Evolutionary conservation across 805 yeast species (phyloP), one percentile per base, ranked within the genome.

Genomic region (Candida maris): DNA sequence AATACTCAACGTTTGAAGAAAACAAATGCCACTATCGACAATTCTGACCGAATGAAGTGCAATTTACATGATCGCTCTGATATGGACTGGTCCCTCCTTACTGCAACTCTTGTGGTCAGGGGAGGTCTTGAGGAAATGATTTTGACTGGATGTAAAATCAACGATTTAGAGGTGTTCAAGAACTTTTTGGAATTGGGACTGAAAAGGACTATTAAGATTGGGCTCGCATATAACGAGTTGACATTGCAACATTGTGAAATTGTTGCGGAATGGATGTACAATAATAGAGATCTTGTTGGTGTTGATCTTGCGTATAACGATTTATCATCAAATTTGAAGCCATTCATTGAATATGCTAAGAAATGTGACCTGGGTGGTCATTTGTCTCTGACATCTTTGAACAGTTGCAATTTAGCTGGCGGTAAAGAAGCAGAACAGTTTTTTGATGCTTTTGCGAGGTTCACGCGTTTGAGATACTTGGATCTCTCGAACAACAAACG

Each of bases 221-320:
- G 96, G 1, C 62, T 87, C 29, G 95, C 96, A 0, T 78, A 79
- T 46, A 81, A 83, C 44, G 81, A 81, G 17, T 61, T 89, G 13
- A 61, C 72, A 0, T 62, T 67, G 3, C 72, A 72, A n/a, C 91
- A 86, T 39, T 57, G 81, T 22, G 67, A 67, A 41, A 59, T 73
- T 16, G 41, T 85, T 17, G 68, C 75, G 5, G 60, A 73, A 31
- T 86, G 91, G 88, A 57, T 83, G 37, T 51, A 64, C 34, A 57
- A 48, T 42, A 59, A 59, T 57, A 51, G 63, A 48, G 63, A 52
- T 19, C 71, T 79, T 4, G 55, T 77, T 45, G 96, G 96, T 3
- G 59, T 89, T 5, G 96, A 88, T 64, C 51, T 89, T 15, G 94
- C 95, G 3, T 89, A 81, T 52, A 89, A 89, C 55, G 89, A 85